Evolutionary conservation across 495 filamentous ascomycete genomes (phyloP), one percentile per base, ranked within the genome.

Genomic region (Xylaria intraflava): DNA sequence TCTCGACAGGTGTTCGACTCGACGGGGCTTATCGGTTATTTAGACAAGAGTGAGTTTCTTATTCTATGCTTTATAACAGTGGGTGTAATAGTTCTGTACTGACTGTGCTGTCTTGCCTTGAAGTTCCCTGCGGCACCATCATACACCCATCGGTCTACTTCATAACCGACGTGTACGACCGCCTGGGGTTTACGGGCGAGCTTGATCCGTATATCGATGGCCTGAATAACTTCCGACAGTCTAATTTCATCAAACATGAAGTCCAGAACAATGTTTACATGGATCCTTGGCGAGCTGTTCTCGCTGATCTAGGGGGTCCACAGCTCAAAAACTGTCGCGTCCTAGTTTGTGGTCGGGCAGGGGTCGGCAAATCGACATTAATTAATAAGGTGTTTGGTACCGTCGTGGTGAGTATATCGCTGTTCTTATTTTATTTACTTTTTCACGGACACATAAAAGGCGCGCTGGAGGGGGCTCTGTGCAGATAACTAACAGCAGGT

Each of bases 311-410:
- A 20, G 52, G 45, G 14, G 45, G 52, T 19, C 36, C 52, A 10
- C 44, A 42, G 17, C 55, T 66, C 7, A 60, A 57, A 48, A 53
- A 57, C 8, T 63, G 66, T 27, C 61, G 67, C 20, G 62, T 70
- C 41, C 56, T 70, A 12, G 64, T 69, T 0, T 68, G 66, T 53
- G 67, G 67, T 16, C 63, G 66, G 26, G 68, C 67, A 8, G 67
- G 67, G 6, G 64, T 67, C 10, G 67, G 67, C 20, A 70, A 70
- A 35, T 70, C 67, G 4, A 70, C 67, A 6, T 48, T 70, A 20
- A 63, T 68, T 47, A 70, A 69, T 39, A 61, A 67, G 47, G 64
- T 66, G 9, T 70, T 70, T 47, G 67, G 67, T 9, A 14, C 52
- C 6, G 11, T 49, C 6, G 52, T 55, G 35, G 52, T 55, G 16